Base-by-base conservation (phyloP, 2,329 filamentous ascomycete species). In the Cercospora zeina region DNA sequence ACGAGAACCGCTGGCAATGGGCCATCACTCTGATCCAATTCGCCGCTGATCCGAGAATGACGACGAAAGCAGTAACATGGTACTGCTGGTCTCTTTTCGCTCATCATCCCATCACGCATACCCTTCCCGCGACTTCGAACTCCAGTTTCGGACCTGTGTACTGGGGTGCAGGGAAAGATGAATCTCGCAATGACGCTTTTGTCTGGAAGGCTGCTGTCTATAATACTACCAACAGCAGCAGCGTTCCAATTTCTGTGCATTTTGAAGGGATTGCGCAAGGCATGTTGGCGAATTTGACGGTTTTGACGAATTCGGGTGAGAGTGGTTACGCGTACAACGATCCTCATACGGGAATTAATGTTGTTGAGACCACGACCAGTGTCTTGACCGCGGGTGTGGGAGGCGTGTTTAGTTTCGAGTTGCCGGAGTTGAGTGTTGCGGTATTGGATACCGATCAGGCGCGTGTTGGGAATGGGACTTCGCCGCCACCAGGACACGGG, bases 341-440 rank as follows among this genome's bases (percentile, higher is more conserved):
- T 61, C 62, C 67, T 61, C 67, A 70, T 34, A 64, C 66, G 9
- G 78, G 77, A 7, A 75, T 77, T 64, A 83, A 84, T 63, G 78
- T 83, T 19, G 83, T 86, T 0, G 72, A 80, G 56, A 79, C 74
- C 33, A 78, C 61, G 0, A 78, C 73, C 10, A 72, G 68, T 0
- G 72, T 74, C 0, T 50, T 84, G 34, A 74, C 71, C 67, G 82
- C 80, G 1, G 79, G 77, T 19, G 69, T 70, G 9, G 74, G 77
- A 24, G 84, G 84, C 2, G 72, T 69, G 0, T 85, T 86, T 67
- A 73, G 74, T 54, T 86, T 86, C 64, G 76, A 70, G 24, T 61
- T 87, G 68, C 83, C 83, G 0, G 75, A 83, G 65, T 69, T 85
- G 58, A 85, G 83, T 67, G 80, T 87, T 51, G 83, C 82, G 14